These are phyloP conservation scores for Candida gorgasii DNA, from an alignment of 805 yeast species.

Conservation along the genomic window DNA sequence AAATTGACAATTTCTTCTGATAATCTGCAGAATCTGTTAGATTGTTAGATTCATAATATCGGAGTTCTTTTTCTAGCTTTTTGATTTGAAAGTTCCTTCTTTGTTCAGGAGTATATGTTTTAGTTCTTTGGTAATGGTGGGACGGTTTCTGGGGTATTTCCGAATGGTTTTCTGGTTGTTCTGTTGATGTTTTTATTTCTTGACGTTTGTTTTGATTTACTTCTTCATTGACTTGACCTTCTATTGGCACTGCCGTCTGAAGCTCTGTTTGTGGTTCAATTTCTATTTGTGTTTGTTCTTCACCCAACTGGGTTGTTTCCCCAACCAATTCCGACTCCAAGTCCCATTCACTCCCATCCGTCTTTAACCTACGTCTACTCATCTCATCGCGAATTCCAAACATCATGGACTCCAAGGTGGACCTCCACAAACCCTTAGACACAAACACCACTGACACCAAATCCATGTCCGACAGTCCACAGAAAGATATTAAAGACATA, in stretches of 20 bases:
- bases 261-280: too few species aligned
- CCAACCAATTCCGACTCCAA: too few species aligned
- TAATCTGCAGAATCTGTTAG: slow-evolving; percentile 21
- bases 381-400: slow-evolving; percentile 3
- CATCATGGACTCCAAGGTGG: not conserved
- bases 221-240: too few species aligned
- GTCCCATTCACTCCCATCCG: slow-evolving; percentile 19
- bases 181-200: too few species aligned
- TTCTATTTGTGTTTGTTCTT: too few species aligned
- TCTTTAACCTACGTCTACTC: slow-evolving; percentile 15
- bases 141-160: not conserved
- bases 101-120: slow-evolving; percentile 3
- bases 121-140: not conserved
- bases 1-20: slow-evolving; percentile 19
- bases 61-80: not conserved
- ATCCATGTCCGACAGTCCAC: too few species aligned
- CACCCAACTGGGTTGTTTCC: too few species aligned
- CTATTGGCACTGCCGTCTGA: too few species aligned
- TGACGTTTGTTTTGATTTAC: too few species aligned
- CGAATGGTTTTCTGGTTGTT: too few species aligned
- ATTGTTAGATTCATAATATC: slow-evolving; percentile 1
- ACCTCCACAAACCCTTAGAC: too few species aligned
- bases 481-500: not conserved
- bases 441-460: not conserved
- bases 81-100: not conserved